Evolutionary conservation across 257 asterid genomes (phyloP).

Genomic region (Solanum ossicruentum): DNA sequence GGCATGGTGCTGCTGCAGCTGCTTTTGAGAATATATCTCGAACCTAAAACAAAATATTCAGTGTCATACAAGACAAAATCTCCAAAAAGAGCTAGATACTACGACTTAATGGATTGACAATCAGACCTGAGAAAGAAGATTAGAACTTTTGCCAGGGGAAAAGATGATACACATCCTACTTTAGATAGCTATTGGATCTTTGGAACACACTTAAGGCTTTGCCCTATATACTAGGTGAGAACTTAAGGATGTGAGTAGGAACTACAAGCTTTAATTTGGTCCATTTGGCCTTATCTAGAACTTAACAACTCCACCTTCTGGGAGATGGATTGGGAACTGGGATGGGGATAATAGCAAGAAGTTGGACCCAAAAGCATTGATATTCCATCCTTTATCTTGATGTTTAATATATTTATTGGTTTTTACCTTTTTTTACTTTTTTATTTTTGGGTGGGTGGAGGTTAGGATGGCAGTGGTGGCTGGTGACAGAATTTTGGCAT

Average conservation of each 20-base stretch:
- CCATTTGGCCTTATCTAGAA: not conserved
- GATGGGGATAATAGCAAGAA: not conserved
- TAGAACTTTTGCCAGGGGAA: not conserved
- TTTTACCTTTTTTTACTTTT: not conserved
- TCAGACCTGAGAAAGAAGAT: not conserved
- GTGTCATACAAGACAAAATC: not conserved
- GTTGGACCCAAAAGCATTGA: not conserved
- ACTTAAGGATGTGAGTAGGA: not conserved
- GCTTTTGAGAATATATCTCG: constrained; percentile 94
- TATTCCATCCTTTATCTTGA: not conserved
- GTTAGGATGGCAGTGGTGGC: not conserved
- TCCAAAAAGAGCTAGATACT: not conserved
- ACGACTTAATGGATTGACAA: not conserved
- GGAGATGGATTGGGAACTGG: not conserved
- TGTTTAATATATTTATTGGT: not conserved
- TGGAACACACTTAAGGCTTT: not conserved
- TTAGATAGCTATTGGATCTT: not conserved
- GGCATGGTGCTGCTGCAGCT: constrained; percentile 92
- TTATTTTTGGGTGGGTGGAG: not conserved
- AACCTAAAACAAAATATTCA: constrained; percentile 33
- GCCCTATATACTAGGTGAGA: not conserved
- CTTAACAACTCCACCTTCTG: not conserved
- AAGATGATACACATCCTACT: not conserved
- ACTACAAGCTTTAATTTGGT: not conserved
- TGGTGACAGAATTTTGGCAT: not conserved